Base-by-base conservation (phyloP, 2,329 filamentous ascomycete species). In the Annulohypoxylon truncatum region DNA sequence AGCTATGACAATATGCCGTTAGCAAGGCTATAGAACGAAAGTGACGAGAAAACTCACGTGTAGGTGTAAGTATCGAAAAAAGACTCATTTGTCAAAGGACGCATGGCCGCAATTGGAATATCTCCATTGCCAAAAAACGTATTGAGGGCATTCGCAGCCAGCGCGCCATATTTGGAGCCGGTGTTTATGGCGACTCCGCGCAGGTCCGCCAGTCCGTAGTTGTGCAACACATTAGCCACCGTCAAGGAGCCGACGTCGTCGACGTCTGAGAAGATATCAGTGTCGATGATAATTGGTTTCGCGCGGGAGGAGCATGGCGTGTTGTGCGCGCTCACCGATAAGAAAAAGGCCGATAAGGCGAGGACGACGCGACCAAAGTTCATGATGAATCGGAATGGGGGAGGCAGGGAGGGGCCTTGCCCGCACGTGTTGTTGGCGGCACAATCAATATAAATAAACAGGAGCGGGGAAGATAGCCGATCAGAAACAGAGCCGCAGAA, bases 61-160 rank as follows among this genome's bases (percentile, higher is more conserved):
- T 76, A 83, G 1, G 56, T 68, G 67, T 74, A 79, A 5, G 69
- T 71, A 67, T 84, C 82, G 64, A 84, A 79, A 65, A 83, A 85
- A 2, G 78, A 80, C 5, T 72, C 74, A 67, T 83, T 77, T 0
- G 75, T 79, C 22, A 83, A 69, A 0, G 83, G 82, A 0, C 79
- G 77, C 0, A 67, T 69, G 1, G 80, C 72, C 2, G 80, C 82
- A 6, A 84, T 77, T 0, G 81, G 79, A 0, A 79, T 68, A 8
- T 75, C 33, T 0, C 60, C 40, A 18, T 78, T 76, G 9, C 79
- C 79, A 52, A 81, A 84, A 69, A 83, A 77, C 3, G 77, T 77
- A 35, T 80, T 76, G 67, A 81, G 79, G 44, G 79, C 78, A n/a
- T 77, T 79, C 2, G 76, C 77, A 1, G 81, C 79, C 29, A 78